Base-by-base conservation (phyloP, 306 rosid genomes). In the Rosa rugosa region DNA sequence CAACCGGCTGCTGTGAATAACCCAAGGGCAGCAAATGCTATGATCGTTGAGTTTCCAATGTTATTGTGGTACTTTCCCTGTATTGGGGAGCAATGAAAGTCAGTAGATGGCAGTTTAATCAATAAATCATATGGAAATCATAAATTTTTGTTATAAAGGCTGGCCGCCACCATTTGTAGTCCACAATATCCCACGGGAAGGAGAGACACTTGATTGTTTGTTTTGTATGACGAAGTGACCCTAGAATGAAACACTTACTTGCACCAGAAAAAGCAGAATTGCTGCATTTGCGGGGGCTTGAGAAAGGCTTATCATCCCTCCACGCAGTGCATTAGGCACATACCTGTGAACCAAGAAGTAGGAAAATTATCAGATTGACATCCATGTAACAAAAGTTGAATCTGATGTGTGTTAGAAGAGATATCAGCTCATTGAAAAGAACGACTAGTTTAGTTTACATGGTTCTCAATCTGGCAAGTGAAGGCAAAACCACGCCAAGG, bases 391-490 rank as follows among this genome's bases (percentile, higher is more conserved):
- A 40, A 34, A 46, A 49, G 13, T 72, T 69, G 51, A 70, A 64
- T 18, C 49, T 45, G 18, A 75, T 36, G 11, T 23, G 60, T 34
- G 17, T 42, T 18, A n/a, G 64, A 81, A 49, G 12, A 34, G 20
- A 31, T 27, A 42, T 75, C 25, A 41, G 50, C 51, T 11, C 38
- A 7, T 8, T 17, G 16, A 23, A 59, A 65, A 66, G 71, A 46
- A 5, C 44, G 53, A 64, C 62, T 69, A 8, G 57, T 65, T 84
- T 84, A 27, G 46, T 82, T 63, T 91, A 93, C 99, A 91, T 87
- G 88, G 97, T 95, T 88, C 99, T 93, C 89, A 95, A 84, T 90
- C 87, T 89, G 80, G 97, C 96, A 75, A 95, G 96, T 77, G 97
- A 91, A 74, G 99, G 99, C 83, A 87, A 83, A 73, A 93, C 83